Percentiles rank a stretch among this genome's conserved stretches.
Conservation (phyloP, 106 monocot species). For the Dendrobium nobile region DNA sequence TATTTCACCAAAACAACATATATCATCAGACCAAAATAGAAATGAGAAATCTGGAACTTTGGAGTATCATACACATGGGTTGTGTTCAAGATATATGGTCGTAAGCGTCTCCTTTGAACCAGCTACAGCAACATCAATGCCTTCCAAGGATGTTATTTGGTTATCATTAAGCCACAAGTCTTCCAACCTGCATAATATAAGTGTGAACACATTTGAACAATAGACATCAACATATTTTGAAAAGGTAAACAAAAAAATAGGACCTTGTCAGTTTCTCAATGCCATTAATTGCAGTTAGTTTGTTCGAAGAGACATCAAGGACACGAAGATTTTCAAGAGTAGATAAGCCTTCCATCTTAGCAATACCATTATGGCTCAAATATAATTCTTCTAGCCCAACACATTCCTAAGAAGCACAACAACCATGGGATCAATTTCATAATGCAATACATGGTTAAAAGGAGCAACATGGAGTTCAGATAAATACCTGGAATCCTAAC, state of each 20-base stretch:
- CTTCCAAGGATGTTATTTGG: constrained; percentile 73
- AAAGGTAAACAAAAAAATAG: background rate
- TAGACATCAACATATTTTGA: background rate
- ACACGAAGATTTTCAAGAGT: constrained; percentile 67
- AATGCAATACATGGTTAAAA: background rate
- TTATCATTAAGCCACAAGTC: constrained; percentile 96
- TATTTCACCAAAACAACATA: background rate
- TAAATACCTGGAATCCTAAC: constrained; percentile 71
- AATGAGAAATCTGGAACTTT: background rate
- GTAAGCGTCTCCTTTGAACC: constrained; percentile 74
- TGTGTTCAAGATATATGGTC: constrained; percentile 89
- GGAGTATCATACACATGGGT: constrained; percentile 77
- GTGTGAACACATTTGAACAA: background rate
- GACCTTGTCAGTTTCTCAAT: constrained; percentile 76
- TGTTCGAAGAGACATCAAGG: constrained; percentile 89
- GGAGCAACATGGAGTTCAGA: background rate
- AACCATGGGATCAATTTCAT: background rate
- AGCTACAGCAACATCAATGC: constrained; percentile 50
- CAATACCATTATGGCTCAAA: constrained; percentile 95
- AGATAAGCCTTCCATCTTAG: constrained; percentile 89
- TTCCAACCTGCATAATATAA: constrained; percentile 49
- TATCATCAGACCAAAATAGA: background rate
- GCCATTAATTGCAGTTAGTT: constrained; percentile 63
- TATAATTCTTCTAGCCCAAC: constrained; percentile 86
- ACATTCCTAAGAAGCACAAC: constrained; percentile 56